These are phyloP conservation scores for Xenoacremonium recifei DNA, from an alignment of 2,329 filamentous ascomycete genomes.

Conservation along the genomic window DNA sequence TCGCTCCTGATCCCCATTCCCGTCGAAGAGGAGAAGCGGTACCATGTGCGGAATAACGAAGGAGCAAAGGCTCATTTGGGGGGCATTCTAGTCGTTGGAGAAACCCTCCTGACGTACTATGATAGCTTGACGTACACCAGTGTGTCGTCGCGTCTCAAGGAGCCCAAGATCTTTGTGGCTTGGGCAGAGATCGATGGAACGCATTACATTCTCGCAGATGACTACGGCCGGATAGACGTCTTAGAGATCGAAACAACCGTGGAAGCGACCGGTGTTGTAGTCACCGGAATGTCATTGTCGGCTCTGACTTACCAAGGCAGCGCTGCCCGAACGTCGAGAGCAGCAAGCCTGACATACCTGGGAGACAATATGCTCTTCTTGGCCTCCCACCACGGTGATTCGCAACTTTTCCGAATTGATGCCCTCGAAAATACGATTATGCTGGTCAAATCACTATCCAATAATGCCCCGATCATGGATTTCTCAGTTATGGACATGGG, in stretches of 20 bases:
- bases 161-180: slow-evolving; percentile 84
- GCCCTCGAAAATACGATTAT: slow-evolving; percentile 47
- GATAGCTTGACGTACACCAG: slow-evolving; percentile 71
- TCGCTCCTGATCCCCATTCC: slow-evolving; percentile 63
- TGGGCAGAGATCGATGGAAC: slow-evolving; percentile 84
- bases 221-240: slow-evolving; percentile 84
- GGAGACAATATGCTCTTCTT: slow-evolving; percentile 74
- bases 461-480: slow-evolving; percentile 89
- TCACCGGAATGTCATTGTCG: slow-evolving; percentile 70
- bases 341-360: slow-evolving; percentile 77
- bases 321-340: slow-evolving; percentile 60
- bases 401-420: slow-evolving; percentile 70
- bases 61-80: slow-evolving; percentile 59
- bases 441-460: slow-evolving; percentile 66
- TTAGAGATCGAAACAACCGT: slow-evolving; percentile 73
- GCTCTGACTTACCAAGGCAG: slow-evolving; percentile 29
- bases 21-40: slow-evolving; percentile 56
- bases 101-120: slow-evolving; percentile 81
- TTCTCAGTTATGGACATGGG: slow-evolving; percentile 97
- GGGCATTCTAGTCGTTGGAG: slow-evolving; percentile 72
- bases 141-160: slow-evolving; percentile 63
- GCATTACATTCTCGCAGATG: slow-evolving; percentile 85
- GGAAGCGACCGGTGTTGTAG: slow-evolving; percentile 61
- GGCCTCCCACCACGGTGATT: slow-evolving; percentile 90
- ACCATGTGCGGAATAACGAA: slow-evolving; percentile 56